phyloP scores from a whole-genome alignment of 805 yeast species.

The Hanseniaspora hatyaiensis region DNA sequence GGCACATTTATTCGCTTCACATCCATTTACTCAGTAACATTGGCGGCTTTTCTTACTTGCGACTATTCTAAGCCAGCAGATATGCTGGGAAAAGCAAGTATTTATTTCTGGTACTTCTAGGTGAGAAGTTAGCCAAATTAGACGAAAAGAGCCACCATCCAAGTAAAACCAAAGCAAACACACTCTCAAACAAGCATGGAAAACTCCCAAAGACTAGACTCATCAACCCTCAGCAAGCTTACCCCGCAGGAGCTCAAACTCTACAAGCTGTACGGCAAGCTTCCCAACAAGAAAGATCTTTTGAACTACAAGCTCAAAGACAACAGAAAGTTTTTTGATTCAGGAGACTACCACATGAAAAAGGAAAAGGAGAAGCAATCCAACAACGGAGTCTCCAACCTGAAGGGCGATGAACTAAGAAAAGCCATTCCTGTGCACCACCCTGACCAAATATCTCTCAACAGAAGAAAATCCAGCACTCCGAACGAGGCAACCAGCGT shows the following conservation, averaged over 20 bases:
- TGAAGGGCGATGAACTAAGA: conserved; percentile 28
- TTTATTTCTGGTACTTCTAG: too few species aligned
- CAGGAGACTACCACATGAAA: conserved; percentile 87
- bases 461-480: conserved; percentile 27
- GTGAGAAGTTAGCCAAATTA: too few species aligned
- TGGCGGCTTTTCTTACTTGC: too few species aligned
- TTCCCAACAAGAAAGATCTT: conserved; percentile 71
- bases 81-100: too few species aligned
- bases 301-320: conserved; percentile 68
- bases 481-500: conserved; percentile 15
- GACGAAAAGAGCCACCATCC: too few species aligned
- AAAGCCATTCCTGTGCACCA: conserved; percentile 22
- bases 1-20: too few species aligned
- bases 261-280: conserved; percentile 69
- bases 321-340: conserved; percentile 72
- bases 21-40: too few species aligned
- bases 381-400: conserved; percentile 28
- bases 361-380: conserved; percentile 33
- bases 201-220: conserved; percentile 12
- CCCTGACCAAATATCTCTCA: conserved; percentile 27
- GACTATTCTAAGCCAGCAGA: too few species aligned
- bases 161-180: not conserved
- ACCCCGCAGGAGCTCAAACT: conserved; percentile 71
- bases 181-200: conserved; percentile 1
- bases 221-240: conserved; percentile 29